Percentiles rank a stretch among this genome's conserved stretches.
Evolutionary conservation across 2,329 filamentous ascomycete species (phyloP).

Genomic region (Tolypocladium amazonense): DNA sequence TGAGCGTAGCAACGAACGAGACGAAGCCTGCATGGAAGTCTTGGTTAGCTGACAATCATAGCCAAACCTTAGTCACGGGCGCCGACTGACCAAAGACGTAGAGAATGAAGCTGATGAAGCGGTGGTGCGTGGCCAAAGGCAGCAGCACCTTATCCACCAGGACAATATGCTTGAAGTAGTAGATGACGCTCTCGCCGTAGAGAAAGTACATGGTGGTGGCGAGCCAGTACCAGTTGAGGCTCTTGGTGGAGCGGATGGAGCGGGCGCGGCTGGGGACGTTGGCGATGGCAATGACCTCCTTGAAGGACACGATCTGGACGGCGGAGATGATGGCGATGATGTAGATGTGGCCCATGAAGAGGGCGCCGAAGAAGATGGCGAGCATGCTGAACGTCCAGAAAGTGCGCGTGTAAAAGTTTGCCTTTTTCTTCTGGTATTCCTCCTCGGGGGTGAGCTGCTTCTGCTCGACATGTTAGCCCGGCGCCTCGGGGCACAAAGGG

Average conservation of each 20-base stretch:
- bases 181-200: conserved; percentile 97
- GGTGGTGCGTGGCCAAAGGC: conserved; percentile 90
- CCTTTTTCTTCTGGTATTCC: conserved; percentile 98
- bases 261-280: conserved; percentile 87
- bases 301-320: conserved; percentile 94
- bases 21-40: conserved; percentile 62
- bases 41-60: conserved; percentile 6
- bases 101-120: conserved; percentile 97
- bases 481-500: neutral
- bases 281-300: conserved; percentile 96
- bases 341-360: conserved; percentile 97
- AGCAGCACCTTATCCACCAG: conserved; percentile 87
- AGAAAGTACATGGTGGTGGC: conserved; percentile 99
- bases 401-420: conserved; percentile 91
- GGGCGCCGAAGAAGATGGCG: conserved; percentile 75
- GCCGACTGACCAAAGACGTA: conserved; percentile 77
- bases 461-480: conserved; percentile 18
- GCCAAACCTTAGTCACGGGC: neutral
- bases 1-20: conserved; percentile 90
- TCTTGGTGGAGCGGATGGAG: conserved; percentile 87
- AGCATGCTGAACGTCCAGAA: conserved; percentile 99
- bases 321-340: conserved; percentile 88
- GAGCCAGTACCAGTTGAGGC: conserved; percentile 97
- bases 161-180: conserved; percentile 99
- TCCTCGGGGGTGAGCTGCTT: conserved; percentile 31